Base-by-base conservation (phyloP, 1,284 basidiomycete species). In the Wallemia hederae region DNA sequence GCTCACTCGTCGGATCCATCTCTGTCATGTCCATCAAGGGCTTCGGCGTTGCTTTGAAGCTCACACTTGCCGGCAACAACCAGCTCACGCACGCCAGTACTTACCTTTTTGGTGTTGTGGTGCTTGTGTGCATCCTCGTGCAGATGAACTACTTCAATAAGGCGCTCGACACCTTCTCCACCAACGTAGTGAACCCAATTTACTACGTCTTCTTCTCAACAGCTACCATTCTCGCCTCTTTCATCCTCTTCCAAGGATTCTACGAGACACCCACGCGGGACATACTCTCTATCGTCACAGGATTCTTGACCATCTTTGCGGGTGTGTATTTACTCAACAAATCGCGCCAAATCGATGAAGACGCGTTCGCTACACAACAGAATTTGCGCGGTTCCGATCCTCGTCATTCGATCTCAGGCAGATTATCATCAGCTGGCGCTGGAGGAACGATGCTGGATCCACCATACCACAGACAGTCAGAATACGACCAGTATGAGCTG, bases 151-250 rank as follows among this genome's bases (percentile, higher is more conserved):
- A 94, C 75, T 96, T 97, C 74, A 98, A 97, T 77, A 96, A 96
- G 70, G 94, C 92, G 0, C 77, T 98, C 60, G 92, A 97, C 69
- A 87, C 83, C 1, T 98, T 97, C 72, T 90, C 88, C 2, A 97
- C 92, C 56, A 98, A 97, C 69, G 87, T 97, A 55, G 91, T 98
- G 62, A 98, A 99, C 70, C 92, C 94, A 0, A 85, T 94, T 76
- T 98, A 98, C 74, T 97, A 92, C 69, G 92, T 97, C 70, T 84
- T 87, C 71, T 99, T 99, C 74, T 91, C 90, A n/a, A 87, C 88
- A 1, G 84, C 84, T 14, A 97, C 92, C 27, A 86, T 96, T 67
- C 76, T 92, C 60, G 90, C 92, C 0, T 96, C 90, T 60, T 80
- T 96, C 64, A 89, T 97, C 65, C 79, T 97, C 63, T 97, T 97